Percentiles rank a stretch among this genome's conserved stretches.
Evolutionary conservation across 768 basidiomycete species (phyloP).

Genomic region (Hydnum rufescens): DNA sequence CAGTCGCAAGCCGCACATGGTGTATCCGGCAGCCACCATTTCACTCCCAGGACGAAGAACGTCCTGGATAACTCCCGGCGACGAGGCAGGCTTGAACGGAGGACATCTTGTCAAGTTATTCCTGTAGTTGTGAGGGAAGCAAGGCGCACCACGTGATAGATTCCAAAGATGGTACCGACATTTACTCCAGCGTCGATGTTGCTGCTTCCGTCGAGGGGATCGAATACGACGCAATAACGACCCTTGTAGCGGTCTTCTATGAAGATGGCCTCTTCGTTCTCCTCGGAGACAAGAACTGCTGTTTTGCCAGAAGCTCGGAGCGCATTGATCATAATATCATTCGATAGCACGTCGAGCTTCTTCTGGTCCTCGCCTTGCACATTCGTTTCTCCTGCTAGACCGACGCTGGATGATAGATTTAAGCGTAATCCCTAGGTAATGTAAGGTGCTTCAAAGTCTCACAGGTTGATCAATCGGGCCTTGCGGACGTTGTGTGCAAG

Average conservation of each 20-base stretch:
- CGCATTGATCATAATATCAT: constrained; percentile 91
- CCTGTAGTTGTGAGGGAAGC: too few species aligned
- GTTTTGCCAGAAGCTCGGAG: constrained; percentile 92
- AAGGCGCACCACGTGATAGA: constrained; percentile 67
- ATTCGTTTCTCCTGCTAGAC: constrained; percentile 89
- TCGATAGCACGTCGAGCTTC: constrained; percentile 92
- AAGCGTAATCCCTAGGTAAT: not conserved
- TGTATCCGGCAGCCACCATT: constrained; percentile 97
- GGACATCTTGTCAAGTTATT: not conserved
- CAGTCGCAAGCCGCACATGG: constrained; percentile 45
- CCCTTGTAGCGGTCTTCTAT: constrained; percentile 66
- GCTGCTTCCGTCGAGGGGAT: constrained; percentile 88
- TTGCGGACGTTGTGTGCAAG: constrained; percentile 57
- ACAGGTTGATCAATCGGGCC: constrained; percentile 95
- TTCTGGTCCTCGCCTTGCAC: constrained; percentile 99
- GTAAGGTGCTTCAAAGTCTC: constrained; percentile 17
- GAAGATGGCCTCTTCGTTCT: constrained; percentile 80
- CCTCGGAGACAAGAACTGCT: constrained; percentile 92
- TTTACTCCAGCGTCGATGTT: constrained; percentile 97
- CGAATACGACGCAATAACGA: constrained; percentile 91
- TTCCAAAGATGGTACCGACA: constrained; percentile 80
- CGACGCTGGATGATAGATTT: constrained; percentile 71
- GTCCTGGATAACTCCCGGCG: constrained; percentile 62
- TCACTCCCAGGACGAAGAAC: constrained; percentile 85
- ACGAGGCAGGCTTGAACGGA: constrained; percentile 30